These are phyloP conservation scores for Exobasidium rhododendri DNA, from an alignment of 1,284 basidiomycete species.

Conservation along the genomic window DNA sequence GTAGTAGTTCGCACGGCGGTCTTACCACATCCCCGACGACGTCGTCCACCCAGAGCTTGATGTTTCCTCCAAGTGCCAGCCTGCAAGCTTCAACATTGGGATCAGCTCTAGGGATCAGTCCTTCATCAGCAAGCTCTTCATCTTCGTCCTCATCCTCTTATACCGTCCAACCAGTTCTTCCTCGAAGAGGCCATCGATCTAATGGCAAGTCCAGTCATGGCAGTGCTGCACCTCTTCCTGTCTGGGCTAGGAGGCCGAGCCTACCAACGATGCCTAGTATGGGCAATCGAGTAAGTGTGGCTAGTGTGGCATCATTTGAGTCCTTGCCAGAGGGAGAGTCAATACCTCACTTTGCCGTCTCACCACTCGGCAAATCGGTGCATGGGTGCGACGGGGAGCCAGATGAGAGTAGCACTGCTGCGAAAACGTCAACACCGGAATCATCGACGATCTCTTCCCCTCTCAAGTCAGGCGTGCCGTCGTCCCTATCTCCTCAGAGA, in stretches of 20 bases:
- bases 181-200: neutral
- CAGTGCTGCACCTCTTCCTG: neutral
- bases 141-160: conserved; percentile 1
- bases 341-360: conserved; percentile 23
- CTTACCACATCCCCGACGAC: neutral
- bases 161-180: no score
- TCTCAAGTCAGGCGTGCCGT: neutral
- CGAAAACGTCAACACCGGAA: conserved; percentile 23
- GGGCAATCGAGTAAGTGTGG: conserved; percentile 33
- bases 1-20: neutral
- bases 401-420: neutral
- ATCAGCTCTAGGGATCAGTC: conserved; percentile 33
- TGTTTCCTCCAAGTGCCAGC: conserved; percentile 2
- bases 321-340: conserved; percentile 44
- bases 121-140: conserved; percentile 11
- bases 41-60: neutral
- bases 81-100: conserved; percentile 37
- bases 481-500: neutral
- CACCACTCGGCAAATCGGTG: conserved; percentile 3
- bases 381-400: neutral
- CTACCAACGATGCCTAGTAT: conserved; percentile 35
- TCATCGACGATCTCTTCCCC: conserved; percentile 20
- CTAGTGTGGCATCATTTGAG: conserved; percentile 44
- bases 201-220: conserved; percentile 4
- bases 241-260: conserved; percentile 27